Conservation (phyloP, 2,329 filamentous ascomycete genomes). For the Cladosporium sp. region DNA sequence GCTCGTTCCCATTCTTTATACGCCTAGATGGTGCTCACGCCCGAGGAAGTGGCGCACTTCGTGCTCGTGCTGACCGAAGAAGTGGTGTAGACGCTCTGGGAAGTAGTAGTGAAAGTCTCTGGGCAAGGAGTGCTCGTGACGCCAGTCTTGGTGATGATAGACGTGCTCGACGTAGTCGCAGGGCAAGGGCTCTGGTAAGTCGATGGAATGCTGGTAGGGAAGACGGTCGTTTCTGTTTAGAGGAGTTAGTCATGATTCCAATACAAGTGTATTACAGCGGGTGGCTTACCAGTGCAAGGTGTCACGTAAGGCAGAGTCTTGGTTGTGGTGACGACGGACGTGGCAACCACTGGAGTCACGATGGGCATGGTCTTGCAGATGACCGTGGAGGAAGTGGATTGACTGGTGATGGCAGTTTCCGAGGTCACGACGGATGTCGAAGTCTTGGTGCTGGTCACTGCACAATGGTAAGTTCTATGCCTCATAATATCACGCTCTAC, state of each 20-base stretch:
- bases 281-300: constrained; percentile 4
- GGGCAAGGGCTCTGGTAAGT: constrained; percentile 8
- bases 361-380: constrained; percentile 8
- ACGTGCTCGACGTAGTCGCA: constrained; percentile 2
- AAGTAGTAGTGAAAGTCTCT: constrained; percentile 4
- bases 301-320: constrained; percentile 5
- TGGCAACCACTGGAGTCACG: background rate
- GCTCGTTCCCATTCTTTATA: background rate
- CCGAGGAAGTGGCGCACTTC: constrained; percentile 4
- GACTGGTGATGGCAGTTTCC: background rate
- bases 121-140: constrained; percentile 7
- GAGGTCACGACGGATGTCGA: background rate
- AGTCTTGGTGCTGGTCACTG: constrained; percentile 10
- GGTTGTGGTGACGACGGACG: background rate
- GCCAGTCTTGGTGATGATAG: background rate
- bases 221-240: background rate
- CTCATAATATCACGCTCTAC: background rate
- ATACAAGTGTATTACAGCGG: background rate
- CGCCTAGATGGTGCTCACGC: background rate
- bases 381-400: background rate
- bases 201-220: background rate
- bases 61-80: constrained; percentile 7
- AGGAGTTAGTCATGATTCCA: background rate
- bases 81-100: constrained; percentile 4
- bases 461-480: background rate